These are phyloP conservation scores for Starmerella asiatica DNA, from an alignment of 805 yeast species.

Conservation along the genomic window DNA sequence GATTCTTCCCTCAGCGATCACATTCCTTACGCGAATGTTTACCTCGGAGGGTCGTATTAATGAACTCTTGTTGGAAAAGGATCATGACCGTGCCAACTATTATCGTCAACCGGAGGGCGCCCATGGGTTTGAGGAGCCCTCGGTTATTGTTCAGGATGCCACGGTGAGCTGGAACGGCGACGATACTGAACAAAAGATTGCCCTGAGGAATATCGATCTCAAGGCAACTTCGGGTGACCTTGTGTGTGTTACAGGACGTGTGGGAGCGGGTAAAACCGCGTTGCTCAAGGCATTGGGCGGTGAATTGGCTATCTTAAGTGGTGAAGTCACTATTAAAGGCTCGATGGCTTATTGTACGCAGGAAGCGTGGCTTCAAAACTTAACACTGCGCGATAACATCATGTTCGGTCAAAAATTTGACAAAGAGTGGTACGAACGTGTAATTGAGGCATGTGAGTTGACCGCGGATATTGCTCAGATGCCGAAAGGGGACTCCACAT, in stretches of 20 bases:
- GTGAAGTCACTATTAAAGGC: constrained; percentile 55
- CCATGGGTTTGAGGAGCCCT: constrained; percentile 45
- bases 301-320: constrained; percentile 56
- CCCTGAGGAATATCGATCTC: constrained; percentile 38
- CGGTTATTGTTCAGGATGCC: constrained; percentile 27
- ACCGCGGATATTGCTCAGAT: constrained; percentile 60
- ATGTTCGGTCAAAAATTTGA: constrained; percentile 79
- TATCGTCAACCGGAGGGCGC: constrained; percentile 39
- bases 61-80: constrained; percentile 52
- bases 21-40: constrained; percentile 72
- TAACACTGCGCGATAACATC: constrained; percentile 76
- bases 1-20: constrained; percentile 75
- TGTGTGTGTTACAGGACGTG: constrained; percentile 70
- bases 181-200: constrained; percentile 22
- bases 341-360: constrained; percentile 74
- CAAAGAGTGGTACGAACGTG: constrained; percentile 62
- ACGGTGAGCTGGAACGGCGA: constrained; percentile 48
- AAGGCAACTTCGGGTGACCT: constrained; percentile 58
- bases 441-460: constrained; percentile 80
- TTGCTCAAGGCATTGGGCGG: constrained; percentile 64
- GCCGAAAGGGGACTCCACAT: constrained; percentile 81
- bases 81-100: constrained; percentile 65
- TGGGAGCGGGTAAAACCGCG: constrained; percentile 77
- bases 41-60: constrained; percentile 45
- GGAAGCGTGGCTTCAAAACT: constrained; percentile 86